Base-by-base conservation (phyloP, 148 eudicot species). In the Selenicereus undatus region DNA sequence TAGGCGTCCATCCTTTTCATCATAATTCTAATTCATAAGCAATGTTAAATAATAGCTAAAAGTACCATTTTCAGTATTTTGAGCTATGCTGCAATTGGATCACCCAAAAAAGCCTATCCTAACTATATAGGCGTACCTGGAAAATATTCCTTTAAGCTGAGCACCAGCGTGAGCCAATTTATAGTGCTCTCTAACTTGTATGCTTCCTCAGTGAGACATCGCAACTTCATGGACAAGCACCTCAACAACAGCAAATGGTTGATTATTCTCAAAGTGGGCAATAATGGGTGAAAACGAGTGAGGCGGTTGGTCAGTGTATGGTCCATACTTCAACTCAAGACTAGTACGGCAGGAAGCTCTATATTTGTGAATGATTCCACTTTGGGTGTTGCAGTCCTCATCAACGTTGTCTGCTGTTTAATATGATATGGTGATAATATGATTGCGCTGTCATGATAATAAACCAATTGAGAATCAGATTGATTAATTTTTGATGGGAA, bases 171-270 rank as follows among this genome's bases (percentile, higher is more conserved):
- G 94, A 84, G 84, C 93, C 86, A 96, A 81, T 75, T 80, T 90
- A 86, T 94, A 96, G 78, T 86, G 90, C 82, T 96, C 99, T 22
- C 89, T 94, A 27, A 96, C 87, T 84, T 91, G 98, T 69, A 96
- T 51, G 85, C 91, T 96, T 27, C 99, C 98, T 97, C 99, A 93
- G 42, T 96, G 99, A 85, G 99, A 96, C 75, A 96, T 88, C 82
- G 94, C 99, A 76, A 96, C 79, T 80, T 94, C 97, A 79, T 98
- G 97, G 80, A 91, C 87, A 87, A 96, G 95, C 84, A 94, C 99
- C 91, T 96, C 97, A 82, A 94, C 94, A 83, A 96, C 98, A 87
- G 95, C 91, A 88, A 96, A 96, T 73, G 99, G 91, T 69, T 85
- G 83, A 88, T 96, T 94, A 86, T 94, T 94, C 89, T 90, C 99